Percentiles rank a stretch among this genome's conserved stretches.
phyloP scores from a whole-genome alignment of 1,284 basidiomycete species.

The Boletellus deceptivus region DNA sequence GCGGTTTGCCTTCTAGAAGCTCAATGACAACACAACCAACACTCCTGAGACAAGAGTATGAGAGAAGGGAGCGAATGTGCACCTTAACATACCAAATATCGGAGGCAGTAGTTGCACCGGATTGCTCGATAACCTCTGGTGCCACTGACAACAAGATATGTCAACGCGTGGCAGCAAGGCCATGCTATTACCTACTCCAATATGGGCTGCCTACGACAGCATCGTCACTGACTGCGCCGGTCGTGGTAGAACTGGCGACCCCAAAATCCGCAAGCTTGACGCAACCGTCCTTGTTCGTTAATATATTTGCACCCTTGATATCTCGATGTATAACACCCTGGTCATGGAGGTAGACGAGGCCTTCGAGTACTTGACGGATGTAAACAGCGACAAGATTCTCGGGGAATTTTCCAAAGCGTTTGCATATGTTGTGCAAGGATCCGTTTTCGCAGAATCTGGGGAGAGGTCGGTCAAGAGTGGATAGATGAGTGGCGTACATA shows the following conservation, averaged over 20 bases:
- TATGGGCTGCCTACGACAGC: constrained; percentile 96
- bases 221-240: constrained; percentile 73
- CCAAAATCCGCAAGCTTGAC: constrained; percentile 96
- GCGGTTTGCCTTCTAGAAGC: constrained; percentile 92
- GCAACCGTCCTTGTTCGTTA: constrained; percentile 97
- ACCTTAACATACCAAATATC: constrained; percentile 79
- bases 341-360: constrained; percentile 92
- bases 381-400: constrained; percentile 96
- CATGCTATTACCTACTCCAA: constrained; percentile 70
- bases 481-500: constrained; percentile 31
- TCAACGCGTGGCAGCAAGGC: constrained; percentile 18
- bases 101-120: constrained; percentile 93
- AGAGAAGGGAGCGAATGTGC: constrained; percentile 1
- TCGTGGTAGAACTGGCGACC: constrained; percentile 74
- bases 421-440: constrained; percentile 91
- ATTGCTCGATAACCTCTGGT: constrained; percentile 96
- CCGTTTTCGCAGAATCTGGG: constrained; percentile 95
- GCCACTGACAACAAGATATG: constrained; percentile 63
- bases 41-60: constrained; percentile 50
- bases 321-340: constrained; percentile 99
- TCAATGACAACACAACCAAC: constrained; percentile 98
- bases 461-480: constrained; percentile 1
- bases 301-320: constrained; percentile 96
- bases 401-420: constrained; percentile 97
- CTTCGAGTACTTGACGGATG: constrained; percentile 91